A percentile compares a stretch with the other conserved stretches of the same genome.
phyloP scores from a whole-genome alignment of 352 stramenopile species.

The Pythium vanterpoolii region DNA sequence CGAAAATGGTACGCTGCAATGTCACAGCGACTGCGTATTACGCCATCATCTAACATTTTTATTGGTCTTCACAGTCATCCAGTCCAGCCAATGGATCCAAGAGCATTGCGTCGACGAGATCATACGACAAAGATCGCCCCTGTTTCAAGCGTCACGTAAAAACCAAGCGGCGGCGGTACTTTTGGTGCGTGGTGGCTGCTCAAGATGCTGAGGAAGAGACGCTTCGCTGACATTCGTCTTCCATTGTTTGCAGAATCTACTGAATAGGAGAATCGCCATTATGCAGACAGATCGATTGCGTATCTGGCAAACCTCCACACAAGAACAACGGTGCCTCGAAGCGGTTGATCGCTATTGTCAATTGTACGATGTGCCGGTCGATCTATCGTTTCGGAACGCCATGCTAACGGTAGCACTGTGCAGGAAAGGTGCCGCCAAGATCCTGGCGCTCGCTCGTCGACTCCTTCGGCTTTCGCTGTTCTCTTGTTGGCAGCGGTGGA shows the following conservation, averaged over 20 bases:
- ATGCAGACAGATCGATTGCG: slow-evolving; percentile 20
- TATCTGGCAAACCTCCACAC: slow-evolving; percentile 26
- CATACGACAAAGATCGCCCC: slow-evolving; percentile 2
- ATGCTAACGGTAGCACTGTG: not conserved
- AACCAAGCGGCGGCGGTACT: slow-evolving; percentile 41
- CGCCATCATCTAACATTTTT: not conserved
- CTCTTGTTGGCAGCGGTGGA: slow-evolving; percentile 37
- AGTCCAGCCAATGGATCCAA: slow-evolving; percentile 38
- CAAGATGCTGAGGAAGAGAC: not conserved
- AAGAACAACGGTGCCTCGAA: slow-evolving; percentile 23
- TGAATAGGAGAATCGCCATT: not conserved
- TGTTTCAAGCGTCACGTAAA: slow-evolving; percentile 28
- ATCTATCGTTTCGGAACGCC: not conserved
- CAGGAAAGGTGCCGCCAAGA: slow-evolving; percentile 47
- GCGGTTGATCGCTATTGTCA: slow-evolving; percentile 38
- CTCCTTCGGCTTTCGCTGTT: slow-evolving; percentile 25
- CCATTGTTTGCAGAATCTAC: not conserved
- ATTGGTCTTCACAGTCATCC: slow-evolving; percentile 10
- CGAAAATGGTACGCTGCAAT: not conserved
- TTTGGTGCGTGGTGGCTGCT: slow-evolving; percentile 17
- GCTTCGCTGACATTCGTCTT: not conserved
- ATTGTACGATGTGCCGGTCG: slow-evolving; percentile 29
- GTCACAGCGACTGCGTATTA: not conserved
- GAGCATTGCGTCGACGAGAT: slow-evolving; percentile 52
- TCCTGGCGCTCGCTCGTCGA: slow-evolving; percentile 35